phyloP scores from a whole-genome alignment of 345 rosid genomes.

The Arabis hirsuta region DNA sequence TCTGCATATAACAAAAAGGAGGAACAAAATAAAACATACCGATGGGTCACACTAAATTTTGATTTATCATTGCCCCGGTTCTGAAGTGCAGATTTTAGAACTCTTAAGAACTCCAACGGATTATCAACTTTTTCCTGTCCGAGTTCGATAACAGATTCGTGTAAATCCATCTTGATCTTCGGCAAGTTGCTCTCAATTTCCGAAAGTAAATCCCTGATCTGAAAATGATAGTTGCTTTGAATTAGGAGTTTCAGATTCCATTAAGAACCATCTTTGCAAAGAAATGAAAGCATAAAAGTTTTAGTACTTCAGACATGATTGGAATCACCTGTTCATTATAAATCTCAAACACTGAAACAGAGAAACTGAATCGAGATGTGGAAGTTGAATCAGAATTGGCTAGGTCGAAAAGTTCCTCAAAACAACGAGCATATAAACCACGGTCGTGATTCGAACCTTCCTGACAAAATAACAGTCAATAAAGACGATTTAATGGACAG shows the following conservation, averaged over 20 bases:
- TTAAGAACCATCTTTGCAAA: slow-evolving; percentile 31
- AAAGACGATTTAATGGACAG: slow-evolving; percentile 24
- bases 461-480: slow-evolving; percentile 53
- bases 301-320: slow-evolving; percentile 12
- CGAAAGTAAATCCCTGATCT: slow-evolving; percentile 77
- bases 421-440: slow-evolving; percentile 95
- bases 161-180: slow-evolving; percentile 60
- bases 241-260: slow-evolving; percentile 34
- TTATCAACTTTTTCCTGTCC: slow-evolving; percentile 72
- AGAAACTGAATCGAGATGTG: slow-evolving; percentile 72
- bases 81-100: slow-evolving; percentile 71
- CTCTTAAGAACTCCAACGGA: slow-evolving; percentile 77
- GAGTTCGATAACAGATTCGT: slow-evolving; percentile 62
- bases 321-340: slow-evolving; percentile 87
- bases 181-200: slow-evolving; percentile 59
- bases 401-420: slow-evolving; percentile 93
- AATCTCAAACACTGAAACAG: slow-evolving; percentile 77
- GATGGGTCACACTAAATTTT: slow-evolving; percentile 76
- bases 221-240: slow-evolving; percentile 35
- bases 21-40: slow-evolving; percentile 63
- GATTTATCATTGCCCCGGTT: slow-evolving; percentile 63
- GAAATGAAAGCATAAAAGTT: slow-evolving; percentile 21
- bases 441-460: slow-evolving; percentile 95
- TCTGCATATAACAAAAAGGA: neutral
- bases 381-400: slow-evolving; percentile 88